Percentiles rank a stretch among this genome's conserved stretches.
Conservation (phyloP, 1,139 yeast genomes). For the Pichia sp. region DNA sequence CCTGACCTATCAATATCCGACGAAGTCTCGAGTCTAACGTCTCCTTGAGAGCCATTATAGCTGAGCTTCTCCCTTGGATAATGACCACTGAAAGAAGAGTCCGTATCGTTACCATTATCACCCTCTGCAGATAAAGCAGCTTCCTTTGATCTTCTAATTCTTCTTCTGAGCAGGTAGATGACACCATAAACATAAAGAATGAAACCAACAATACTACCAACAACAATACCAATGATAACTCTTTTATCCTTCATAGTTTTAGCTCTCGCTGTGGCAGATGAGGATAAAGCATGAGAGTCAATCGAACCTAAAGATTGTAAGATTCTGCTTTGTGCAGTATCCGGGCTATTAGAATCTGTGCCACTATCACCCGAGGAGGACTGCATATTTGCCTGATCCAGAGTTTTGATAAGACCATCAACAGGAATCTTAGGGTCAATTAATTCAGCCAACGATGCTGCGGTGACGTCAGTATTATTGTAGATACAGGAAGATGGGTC, state of each 20-base stretch:
- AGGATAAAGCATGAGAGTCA: slow-evolving; percentile 18
- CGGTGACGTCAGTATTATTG: slow-evolving; percentile 40
- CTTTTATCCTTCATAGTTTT: slow-evolving; percentile 25
- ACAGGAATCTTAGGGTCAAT: slow-evolving; percentile 62
- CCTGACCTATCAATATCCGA: no score
- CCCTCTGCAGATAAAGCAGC: background rate
- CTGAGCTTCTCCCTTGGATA: slow-evolving; percentile 1
- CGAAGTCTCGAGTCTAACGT: slow-evolving; percentile 10
- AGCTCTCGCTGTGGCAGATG: slow-evolving; percentile 11
- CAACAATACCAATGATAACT: slow-evolving; percentile 49
- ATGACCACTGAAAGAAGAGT: slow-evolving; percentile 7
- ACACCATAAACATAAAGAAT: slow-evolving; percentile 48
- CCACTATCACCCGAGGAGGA: background rate
- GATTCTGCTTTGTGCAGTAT: slow-evolving; percentile 4
- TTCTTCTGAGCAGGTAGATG: slow-evolving; percentile 32
- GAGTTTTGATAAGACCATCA: slow-evolving; percentile 36
- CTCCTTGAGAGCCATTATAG: slow-evolving; percentile 10
- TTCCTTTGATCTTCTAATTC: slow-evolving; percentile 16
- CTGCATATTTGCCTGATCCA: background rate
- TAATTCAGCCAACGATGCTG: slow-evolving; percentile 43
- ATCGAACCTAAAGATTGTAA: slow-evolving; percentile 27
- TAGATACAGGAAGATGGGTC: slow-evolving; percentile 43
- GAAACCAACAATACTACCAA: slow-evolving; percentile 67
- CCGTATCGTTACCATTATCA: background rate
- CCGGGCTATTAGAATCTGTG: background rate